A percentile compares a stretch with the other conserved stretches of the same genome.
Conservation (phyloP, 176 grass and related monocot species). For the Dactylis glomerata region DNA sequence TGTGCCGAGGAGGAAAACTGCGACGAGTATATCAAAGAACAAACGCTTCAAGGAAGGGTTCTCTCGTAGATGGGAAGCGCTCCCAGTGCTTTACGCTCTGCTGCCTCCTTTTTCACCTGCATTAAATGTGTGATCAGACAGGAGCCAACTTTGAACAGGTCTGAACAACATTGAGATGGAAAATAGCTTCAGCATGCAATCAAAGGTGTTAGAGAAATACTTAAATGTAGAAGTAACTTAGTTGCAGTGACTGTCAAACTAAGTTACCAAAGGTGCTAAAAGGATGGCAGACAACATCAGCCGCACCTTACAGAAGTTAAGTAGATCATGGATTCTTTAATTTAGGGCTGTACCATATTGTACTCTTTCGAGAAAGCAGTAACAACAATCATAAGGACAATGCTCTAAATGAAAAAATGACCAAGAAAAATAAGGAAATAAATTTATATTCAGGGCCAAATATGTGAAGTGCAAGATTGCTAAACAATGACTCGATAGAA, state of each 20-base stretch:
- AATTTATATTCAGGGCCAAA: neutral
- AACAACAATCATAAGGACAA: neutral
- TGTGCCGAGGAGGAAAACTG: slow-evolving; percentile 11
- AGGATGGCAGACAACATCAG: neutral
- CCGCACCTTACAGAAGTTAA: neutral
- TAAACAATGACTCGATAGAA: too few species aligned
- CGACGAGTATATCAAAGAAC: neutral
- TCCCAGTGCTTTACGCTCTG: slow-evolving; percentile 71
- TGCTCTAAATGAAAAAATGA: neutral
- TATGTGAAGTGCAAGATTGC: neutral
- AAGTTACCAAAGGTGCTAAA: neutral
- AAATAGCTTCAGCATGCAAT: neutral
- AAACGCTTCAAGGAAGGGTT: slow-evolving; percentile 58
- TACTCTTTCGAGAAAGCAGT: neutral
- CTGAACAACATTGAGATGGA: neutral
- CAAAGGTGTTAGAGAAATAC: neutral
- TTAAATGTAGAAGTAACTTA: neutral
- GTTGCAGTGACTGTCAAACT: neutral
- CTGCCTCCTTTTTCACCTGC: slow-evolving; percentile 82
- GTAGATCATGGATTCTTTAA: neutral
- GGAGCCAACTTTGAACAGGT: neutral
- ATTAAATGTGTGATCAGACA: slow-evolving; percentile 7
- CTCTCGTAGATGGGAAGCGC: slow-evolving; percentile 86
- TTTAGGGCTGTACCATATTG: neutral
- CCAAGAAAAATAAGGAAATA: neutral